These are phyloP conservation scores for Coemansia sp. DNA, from an alignment of 192 early-diverging fungal genomes.

Conservation along the genomic window DNA sequence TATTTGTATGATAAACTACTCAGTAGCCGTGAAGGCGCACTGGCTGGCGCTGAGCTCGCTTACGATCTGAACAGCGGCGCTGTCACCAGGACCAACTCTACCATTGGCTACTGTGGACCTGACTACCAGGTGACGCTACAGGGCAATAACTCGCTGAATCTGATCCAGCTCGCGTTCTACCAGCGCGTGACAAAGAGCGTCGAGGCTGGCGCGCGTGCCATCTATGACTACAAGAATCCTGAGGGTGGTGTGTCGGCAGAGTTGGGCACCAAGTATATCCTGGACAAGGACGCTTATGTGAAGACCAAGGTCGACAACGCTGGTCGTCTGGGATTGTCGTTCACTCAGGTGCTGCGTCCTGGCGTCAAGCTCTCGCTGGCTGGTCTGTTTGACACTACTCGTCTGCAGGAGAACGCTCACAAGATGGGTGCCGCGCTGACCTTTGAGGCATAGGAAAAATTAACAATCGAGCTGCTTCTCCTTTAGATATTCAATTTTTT, in stretches of 20 bases:
- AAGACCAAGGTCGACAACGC: slow-evolving; percentile 85
- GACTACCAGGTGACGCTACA: slow-evolving; percentile 90
- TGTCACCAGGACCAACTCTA: slow-evolving; percentile 85
- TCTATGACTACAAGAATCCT: slow-evolving; percentile 80
- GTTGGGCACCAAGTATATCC: slow-evolving; percentile 90
- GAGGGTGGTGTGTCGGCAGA: slow-evolving; percentile 79
- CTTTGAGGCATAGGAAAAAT: slow-evolving; percentile 78
- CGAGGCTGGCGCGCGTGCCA: slow-evolving; percentile 93
- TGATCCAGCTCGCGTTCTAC: slow-evolving; percentile 93
- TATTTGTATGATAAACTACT: background rate
- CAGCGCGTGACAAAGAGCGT: slow-evolving; percentile 89
- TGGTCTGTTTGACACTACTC: slow-evolving; percentile 91
- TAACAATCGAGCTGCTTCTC: slow-evolving; percentile 5
- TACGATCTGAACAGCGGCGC: slow-evolving; percentile 91
- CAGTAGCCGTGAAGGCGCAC: slow-evolving; percentile 78
- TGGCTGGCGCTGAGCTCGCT: slow-evolving; percentile 89
- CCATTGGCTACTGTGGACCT: slow-evolving; percentile 79
- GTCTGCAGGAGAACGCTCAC: slow-evolving; percentile 91
- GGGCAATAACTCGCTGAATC: slow-evolving; percentile 85
- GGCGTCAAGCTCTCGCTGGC: slow-evolving; percentile 94
- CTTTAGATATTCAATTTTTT: background rate
- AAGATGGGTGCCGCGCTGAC: slow-evolving; percentile 89
- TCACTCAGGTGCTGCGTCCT: slow-evolving; percentile 87
- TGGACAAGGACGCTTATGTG: slow-evolving; percentile 86
- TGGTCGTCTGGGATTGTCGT: slow-evolving; percentile 89